These are phyloP conservation scores for Diutina rugosa DNA, from an alignment of 1,139 yeast genomes.

Conservation along the genomic window DNA sequence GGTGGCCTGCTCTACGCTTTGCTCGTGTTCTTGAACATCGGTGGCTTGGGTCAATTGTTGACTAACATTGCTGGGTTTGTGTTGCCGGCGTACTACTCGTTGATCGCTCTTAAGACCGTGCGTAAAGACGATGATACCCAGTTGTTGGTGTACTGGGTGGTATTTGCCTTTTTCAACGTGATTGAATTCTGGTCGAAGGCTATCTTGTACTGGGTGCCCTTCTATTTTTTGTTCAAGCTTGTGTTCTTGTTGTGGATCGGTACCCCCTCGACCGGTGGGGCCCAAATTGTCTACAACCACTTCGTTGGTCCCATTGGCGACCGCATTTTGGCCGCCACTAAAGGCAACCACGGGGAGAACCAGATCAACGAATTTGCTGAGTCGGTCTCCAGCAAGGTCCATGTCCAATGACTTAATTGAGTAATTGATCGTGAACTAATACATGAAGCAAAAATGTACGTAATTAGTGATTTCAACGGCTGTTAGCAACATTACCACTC, in stretches of 20 bases:
- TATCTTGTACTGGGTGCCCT: slow-evolving; percentile 88
- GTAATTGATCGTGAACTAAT: too few relatives aligned
- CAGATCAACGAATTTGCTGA: background rate
- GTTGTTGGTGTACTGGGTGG: slow-evolving; percentile 92
- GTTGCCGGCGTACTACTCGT: slow-evolving; percentile 82
- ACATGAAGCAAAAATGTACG: background rate
- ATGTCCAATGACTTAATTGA: background rate
- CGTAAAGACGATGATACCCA: slow-evolving; percentile 68
- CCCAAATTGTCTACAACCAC: slow-evolving; percentile 46
- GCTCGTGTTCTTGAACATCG: slow-evolving; percentile 74
- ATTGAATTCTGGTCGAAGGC: slow-evolving; percentile 94
- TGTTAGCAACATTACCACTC: background rate
- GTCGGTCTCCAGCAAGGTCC: background rate
- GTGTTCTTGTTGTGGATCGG: slow-evolving; percentile 79
- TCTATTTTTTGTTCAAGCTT: slow-evolving; percentile 91
- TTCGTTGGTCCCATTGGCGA: slow-evolving; percentile 1
- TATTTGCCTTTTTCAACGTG: slow-evolving; percentile 81
- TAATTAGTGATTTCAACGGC: background rate
- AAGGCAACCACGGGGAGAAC: background rate
- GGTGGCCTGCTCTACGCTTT: slow-evolving; percentile 54
- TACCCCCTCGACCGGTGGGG: slow-evolving; percentile 81
- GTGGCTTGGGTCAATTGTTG: slow-evolving; percentile 86
- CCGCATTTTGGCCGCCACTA: background rate
- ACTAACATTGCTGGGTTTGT: slow-evolving; percentile 89
- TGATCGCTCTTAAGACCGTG: slow-evolving; percentile 68